Conservation (phyloP, 129 eudicot species). For the Helianthus tuberosus region DNA sequence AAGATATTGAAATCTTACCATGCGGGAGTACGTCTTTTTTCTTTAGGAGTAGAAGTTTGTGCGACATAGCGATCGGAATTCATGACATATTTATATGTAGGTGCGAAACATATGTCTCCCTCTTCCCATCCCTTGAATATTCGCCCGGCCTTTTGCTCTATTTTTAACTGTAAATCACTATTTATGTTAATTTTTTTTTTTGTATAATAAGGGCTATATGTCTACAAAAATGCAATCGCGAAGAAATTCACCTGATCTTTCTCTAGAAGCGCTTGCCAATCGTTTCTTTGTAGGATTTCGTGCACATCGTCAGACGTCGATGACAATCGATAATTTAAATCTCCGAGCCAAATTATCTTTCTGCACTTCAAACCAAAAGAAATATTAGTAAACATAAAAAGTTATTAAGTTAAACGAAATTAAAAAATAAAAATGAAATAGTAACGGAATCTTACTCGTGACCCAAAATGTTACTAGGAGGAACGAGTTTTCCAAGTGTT, state of each 20-base stretch:
- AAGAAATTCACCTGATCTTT: constrained; percentile 69
- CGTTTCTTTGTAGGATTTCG: constrained; percentile 52
- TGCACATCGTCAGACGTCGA: constrained; percentile 45
- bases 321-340: constrained; percentile 78
- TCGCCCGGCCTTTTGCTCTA: constrained; percentile 83
- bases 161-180: constrained; percentile 55
- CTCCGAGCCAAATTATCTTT: constrained; percentile 87
- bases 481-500: constrained; percentile 39
- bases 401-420: not conserved
- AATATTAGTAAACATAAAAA: constrained; percentile 2
- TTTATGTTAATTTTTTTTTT: not conserved
- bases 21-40: constrained; percentile 84
- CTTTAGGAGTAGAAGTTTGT: constrained; percentile 59
- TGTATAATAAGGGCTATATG: not conserved
- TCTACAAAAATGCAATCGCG: not conserved
- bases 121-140: constrained; percentile 89
- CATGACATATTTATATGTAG: constrained; percentile 76
- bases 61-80: constrained; percentile 73
- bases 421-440: not conserved
- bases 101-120: constrained; percentile 79
- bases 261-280: constrained; percentile 76
- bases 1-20: constrained; percentile 50
- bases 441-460: constrained; percentile 67
- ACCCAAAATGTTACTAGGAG: constrained; percentile 62
- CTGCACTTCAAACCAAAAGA: constrained; percentile 35